Evolutionary conservation across 345 rosid genomes (phyloP).

Genomic region (Raphanus sativus): DNA sequence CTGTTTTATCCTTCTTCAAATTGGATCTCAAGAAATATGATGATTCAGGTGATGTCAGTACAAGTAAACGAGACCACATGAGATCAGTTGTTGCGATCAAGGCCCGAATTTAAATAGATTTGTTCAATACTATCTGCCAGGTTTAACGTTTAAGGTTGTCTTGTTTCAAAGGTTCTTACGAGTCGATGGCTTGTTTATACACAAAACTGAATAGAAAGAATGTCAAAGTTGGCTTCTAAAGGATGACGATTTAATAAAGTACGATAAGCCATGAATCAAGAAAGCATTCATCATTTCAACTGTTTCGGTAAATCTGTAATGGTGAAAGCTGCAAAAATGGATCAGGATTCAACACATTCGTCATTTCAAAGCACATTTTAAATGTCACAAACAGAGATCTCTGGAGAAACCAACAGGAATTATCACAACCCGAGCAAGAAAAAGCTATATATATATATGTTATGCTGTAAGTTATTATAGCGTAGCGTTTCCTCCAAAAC

Average conservation of each 20-base stretch:
- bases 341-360: background rate
- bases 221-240: background rate
- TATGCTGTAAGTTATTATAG: slow-evolving; percentile 19
- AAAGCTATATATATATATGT: slow-evolving; percentile 25
- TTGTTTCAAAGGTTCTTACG: background rate
- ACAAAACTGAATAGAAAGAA: background rate
- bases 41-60: background rate
- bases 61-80: background rate
- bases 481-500: slow-evolving; percentile 21
- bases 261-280: background rate
- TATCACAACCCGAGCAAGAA: slow-evolving; percentile 11
- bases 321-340: background rate
- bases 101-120: slow-evolving; percentile 27
- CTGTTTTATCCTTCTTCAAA: slow-evolving; percentile 51
- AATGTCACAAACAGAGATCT: slow-evolving; percentile 7
- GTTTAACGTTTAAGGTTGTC: background rate
- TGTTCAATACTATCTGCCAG: background rate
- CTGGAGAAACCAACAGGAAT: slow-evolving; percentile 9
- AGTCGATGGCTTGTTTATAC: background rate
- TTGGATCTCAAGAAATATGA: slow-evolving; percentile 11
- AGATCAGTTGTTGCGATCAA: slow-evolving; percentile 7
- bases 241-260: background rate
- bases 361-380: background rate
- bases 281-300: background rate
- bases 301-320: background rate